Conservation (phyloP, 2,329 filamentous ascomycete genomes). For the Aurifilum marmelostoma region DNA sequence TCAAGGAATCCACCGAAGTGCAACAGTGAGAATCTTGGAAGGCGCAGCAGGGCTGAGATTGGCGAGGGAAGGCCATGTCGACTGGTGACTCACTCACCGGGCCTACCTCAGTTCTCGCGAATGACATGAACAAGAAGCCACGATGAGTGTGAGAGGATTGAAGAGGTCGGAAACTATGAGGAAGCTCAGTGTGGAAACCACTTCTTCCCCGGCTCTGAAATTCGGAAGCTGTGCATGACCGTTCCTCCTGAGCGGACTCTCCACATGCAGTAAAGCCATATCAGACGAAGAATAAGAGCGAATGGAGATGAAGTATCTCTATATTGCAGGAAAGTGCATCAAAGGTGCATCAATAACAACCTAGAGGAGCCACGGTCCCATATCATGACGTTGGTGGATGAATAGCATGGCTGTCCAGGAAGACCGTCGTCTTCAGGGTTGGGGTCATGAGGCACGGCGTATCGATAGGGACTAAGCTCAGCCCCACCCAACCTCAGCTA, state of each 20-base stretch:
- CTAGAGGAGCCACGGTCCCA: too few relatives aligned
- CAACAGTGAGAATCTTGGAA: slow-evolving; percentile 5
- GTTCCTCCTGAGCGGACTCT: too few relatives aligned
- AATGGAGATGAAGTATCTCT: too few relatives aligned
- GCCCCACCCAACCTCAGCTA: neutral
- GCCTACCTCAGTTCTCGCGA: neutral
- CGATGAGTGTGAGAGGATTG: neutral
- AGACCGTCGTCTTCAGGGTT: neutral
- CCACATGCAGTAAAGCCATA: too few relatives aligned
- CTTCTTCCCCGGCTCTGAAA: too few relatives aligned
- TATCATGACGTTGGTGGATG: too few relatives aligned
- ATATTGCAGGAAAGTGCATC: too few relatives aligned
- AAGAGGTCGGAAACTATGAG: neutral
- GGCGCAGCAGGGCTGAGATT: neutral
- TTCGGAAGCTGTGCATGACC: too few relatives aligned
- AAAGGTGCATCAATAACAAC: too few relatives aligned
- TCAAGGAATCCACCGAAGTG: neutral
- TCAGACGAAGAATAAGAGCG: too few relatives aligned
- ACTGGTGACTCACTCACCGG: slow-evolving; percentile 1
- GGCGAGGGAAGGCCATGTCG: neutral
- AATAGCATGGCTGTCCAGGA: too few relatives aligned
- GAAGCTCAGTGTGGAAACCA: neutral
- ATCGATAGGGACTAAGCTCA: neutral
- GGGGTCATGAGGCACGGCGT: neutral
- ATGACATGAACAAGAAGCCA: neutral